A percentile compares a stretch with the other conserved stretches of the same genome.
These are phyloP conservation scores for Musa troglodytarum DNA, from an alignment of 176 grass and related monocot genomes.

Conservation along the genomic window DNA sequence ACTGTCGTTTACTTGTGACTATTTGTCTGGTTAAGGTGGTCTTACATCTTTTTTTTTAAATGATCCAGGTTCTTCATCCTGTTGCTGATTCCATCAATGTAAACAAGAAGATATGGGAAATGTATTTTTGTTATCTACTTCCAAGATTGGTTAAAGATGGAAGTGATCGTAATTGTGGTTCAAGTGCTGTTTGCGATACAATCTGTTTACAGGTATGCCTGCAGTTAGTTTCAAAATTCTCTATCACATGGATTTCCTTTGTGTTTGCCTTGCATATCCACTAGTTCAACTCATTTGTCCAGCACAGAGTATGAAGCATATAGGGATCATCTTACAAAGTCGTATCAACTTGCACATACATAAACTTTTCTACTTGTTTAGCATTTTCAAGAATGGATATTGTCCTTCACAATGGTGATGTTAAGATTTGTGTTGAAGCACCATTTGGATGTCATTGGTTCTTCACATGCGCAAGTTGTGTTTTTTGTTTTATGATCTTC, in stretches of 20 bases:
- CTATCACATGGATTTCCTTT: neutral
- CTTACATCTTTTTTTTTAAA: slow-evolving; percentile 10
- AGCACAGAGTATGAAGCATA: too few relatives aligned
- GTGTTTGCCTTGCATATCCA: neutral
- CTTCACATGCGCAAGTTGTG: neutral
- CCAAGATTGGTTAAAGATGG: slow-evolving; percentile 71
- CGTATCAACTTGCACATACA: too few relatives aligned
- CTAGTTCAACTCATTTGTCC: too few relatives aligned
- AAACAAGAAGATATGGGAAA: slow-evolving; percentile 79
- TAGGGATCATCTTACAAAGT: too few relatives aligned
- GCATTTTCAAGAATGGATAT: neutral
- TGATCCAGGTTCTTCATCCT: slow-evolving; percentile 62
- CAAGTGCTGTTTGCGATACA: slow-evolving; percentile 80
- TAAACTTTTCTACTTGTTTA: neutral
- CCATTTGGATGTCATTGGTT: neutral
- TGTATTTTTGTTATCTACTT: slow-evolving; percentile 85
- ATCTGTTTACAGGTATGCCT: slow-evolving; percentile 72
- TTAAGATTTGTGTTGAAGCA: neutral
- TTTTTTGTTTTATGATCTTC: neutral
- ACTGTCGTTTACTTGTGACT: too few relatives aligned
- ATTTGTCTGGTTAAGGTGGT: neutral
- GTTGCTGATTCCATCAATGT: slow-evolving; percentile 84
- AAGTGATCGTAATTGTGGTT: slow-evolving; percentile 85
- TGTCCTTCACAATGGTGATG: neutral
- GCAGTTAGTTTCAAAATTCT: neutral